phyloP scores from a whole-genome alignment of 2,329 filamentous ascomycete species.

The Dothistroma septosporum region DNA sequence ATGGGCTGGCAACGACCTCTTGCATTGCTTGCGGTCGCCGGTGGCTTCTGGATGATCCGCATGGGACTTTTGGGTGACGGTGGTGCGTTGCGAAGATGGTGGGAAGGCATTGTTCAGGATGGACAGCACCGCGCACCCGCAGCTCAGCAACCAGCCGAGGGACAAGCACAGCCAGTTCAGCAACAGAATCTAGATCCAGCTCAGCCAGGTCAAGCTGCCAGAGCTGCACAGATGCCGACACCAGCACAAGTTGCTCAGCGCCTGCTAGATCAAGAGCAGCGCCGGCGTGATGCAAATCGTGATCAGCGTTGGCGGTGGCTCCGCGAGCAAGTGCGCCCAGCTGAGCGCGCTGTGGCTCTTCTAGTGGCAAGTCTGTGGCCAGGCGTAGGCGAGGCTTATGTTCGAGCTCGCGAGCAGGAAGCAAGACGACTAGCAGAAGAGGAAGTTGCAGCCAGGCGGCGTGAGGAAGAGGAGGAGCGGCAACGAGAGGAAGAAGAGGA shows the following conservation, averaged over 20 bases:
- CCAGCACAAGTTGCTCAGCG: slow-evolving; percentile 43
- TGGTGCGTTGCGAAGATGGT: slow-evolving; percentile 39
- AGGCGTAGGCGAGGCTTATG: slow-evolving; percentile 58
- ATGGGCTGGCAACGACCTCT: slow-evolving; percentile 42
- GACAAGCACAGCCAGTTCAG: slow-evolving; percentile 5
- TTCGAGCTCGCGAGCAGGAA: slow-evolving; percentile 49
- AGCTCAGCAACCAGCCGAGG: slow-evolving; percentile 2
- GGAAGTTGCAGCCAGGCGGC: slow-evolving; percentile 25
- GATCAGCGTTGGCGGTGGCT: slow-evolving; percentile 25
- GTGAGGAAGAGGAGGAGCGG: slow-evolving; percentile 28
- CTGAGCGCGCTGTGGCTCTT: slow-evolving; percentile 57
- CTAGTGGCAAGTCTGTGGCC: slow-evolving; percentile 60
- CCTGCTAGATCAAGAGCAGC: slow-evolving; percentile 33
- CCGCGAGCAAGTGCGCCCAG: slow-evolving; percentile 40
- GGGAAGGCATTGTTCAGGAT: slow-evolving; percentile 41
- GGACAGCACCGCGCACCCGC: slow-evolving; percentile 14
- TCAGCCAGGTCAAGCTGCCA: slow-evolving; percentile 12
- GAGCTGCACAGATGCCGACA: slow-evolving; percentile 32
- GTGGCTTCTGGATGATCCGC: slow-evolving; percentile 42
- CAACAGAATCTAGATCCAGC: slow-evolving; percentile 6
- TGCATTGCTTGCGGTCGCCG: slow-evolving; percentile 38
- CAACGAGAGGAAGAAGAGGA: slow-evolving; percentile 20
- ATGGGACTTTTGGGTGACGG: slow-evolving; percentile 41
- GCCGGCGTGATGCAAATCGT: slow-evolving; percentile 9
- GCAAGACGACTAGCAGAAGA: slow-evolving; percentile 29